Conservation (phyloP, 2,329 filamentous ascomycete genomes). For the Chrysoporthe deuterocubensis region DNA sequence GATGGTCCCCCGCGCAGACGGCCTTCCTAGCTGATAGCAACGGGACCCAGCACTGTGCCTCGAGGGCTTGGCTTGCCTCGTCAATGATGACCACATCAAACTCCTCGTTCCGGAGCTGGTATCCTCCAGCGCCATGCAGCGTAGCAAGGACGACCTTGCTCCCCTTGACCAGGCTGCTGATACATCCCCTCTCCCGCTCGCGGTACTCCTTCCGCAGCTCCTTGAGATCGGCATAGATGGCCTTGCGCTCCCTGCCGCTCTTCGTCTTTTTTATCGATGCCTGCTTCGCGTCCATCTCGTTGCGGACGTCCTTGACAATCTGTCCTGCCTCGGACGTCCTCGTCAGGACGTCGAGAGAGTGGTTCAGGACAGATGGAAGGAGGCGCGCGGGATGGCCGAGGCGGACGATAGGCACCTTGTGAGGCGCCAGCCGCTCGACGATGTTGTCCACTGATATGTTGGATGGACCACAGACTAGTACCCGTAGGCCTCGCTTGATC, state of each 20-base stretch:
- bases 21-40: slow-evolving; percentile 80
- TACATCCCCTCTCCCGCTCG: slow-evolving; percentile 80
- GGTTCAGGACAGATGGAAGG: slow-evolving; percentile 82
- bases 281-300: slow-evolving; percentile 92
- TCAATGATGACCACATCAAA: slow-evolving; percentile 97
- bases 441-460: slow-evolving; percentile 99
- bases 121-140: slow-evolving; percentile 87
- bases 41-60: slow-evolving; percentile 97
- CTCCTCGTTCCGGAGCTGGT: slow-evolving; percentile 75
- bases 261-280: slow-evolving; percentile 85
- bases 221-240: slow-evolving; percentile 83
- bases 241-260: slow-evolving; percentile 76
- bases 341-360: slow-evolving; percentile 90
- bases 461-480: slow-evolving; percentile 94
- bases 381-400: slow-evolving; percentile 92
- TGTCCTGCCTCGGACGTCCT: slow-evolving; percentile 86
- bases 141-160: slow-evolving; percentile 92
- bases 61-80: slow-evolving; percentile 92
- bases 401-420: slow-evolving; percentile 84
- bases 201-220: slow-evolving; percentile 87
- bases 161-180: slow-evolving; percentile 71
- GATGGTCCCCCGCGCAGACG: slow-evolving; percentile 89
- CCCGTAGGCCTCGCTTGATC: slow-evolving; percentile 70
- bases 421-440: slow-evolving; percentile 84
- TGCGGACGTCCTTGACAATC: slow-evolving; percentile 87